Evolutionary conservation across 2,329 filamentous ascomycete genomes (phyloP), one percentile per base, ranked within the genome.

Genomic region (Canariomyces notabilis): DNA sequence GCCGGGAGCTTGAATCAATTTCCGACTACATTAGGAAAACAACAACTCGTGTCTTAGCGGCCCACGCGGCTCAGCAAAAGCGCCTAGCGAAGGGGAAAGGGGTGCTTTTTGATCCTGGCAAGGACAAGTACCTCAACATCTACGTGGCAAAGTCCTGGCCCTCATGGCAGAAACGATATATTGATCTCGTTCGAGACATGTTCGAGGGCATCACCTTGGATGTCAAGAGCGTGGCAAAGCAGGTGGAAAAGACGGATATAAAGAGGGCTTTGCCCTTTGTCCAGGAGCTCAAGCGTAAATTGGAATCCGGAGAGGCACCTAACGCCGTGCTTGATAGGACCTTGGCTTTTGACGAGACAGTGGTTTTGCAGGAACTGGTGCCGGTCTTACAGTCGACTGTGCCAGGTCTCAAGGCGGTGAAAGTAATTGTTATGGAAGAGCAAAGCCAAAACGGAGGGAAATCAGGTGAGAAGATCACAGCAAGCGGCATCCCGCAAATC

Each of bases 251-350:
- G 57, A 81, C 78, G 26, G 86, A 91, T 65, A 87, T 87, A 76
- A 95, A 95, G 79, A 89, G 90, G 68, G 89, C 87, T 1, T 95
- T 95, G 89, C 89, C 89, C 0, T 95, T 95, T 60, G 81, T 95
- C 32, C 88, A 95, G 68, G 69, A 65, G 2, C 71, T 95, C 46
- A 95, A 95, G 80, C 85, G 78, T 62, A 79, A 85, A 34, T 75
- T 95, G 42, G 74, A 87, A 44, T 73, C 74, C 36, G 83, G 85
- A 48, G 78, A 88, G 2, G 6, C 5, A 4, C 29, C 19, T 64
- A 67, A 72, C 23, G 73, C 69, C 2, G 87, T 95, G 4, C 82
- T 95, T 60, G 82, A 89, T 59, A 77, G 88, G 54, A 85, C 89
- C 66, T 71, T 95, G 52, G 76, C 77, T 1, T 95, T 95, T 64